A percentile compares a stretch with the other conserved stretches of the same genome.
Conservation (phyloP, 345 rosid species). For the Syzygium aromaticum region DNA sequence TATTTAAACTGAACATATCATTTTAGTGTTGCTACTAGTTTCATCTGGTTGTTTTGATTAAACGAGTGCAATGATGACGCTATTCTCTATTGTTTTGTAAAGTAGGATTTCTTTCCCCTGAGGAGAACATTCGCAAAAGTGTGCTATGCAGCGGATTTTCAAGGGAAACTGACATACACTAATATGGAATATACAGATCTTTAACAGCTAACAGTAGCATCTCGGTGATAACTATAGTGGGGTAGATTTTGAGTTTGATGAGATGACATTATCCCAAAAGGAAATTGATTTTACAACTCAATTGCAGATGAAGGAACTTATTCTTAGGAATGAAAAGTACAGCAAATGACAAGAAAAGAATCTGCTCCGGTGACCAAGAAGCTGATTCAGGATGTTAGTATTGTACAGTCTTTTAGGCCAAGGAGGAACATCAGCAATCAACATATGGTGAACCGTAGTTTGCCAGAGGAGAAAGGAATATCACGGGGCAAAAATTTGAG, state of each 20-base stretch:
- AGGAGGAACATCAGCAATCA: not conserved
- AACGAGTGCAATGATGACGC: not conserved
- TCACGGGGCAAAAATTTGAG: not conserved
- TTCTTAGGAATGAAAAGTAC: not conserved
- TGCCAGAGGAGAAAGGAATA: not conserved
- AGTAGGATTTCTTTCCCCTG: not conserved
- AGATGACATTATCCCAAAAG: not conserved
- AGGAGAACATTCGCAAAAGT: not conserved
- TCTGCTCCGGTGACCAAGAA: not conserved
- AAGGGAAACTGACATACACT: not conserved
- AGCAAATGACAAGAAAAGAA: not conserved
- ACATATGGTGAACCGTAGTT: not conserved
- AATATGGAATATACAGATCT: not conserved
- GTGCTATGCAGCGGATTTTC: not conserved
- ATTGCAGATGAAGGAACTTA: not conserved
- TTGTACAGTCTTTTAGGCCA: not conserved
- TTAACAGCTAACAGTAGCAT: not conserved
- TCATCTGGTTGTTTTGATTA: not conserved
- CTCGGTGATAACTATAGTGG: not conserved
- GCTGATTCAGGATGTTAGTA: not conserved
- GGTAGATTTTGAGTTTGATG: not conserved
- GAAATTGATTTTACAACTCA: not conserved
- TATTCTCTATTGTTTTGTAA: not conserved
- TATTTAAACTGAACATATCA: too few species aligned
- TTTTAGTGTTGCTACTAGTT: not conserved